Evolutionary conservation across 2,329 filamentous ascomycete genomes (phyloP), one percentile per base, ranked within the genome.

Genomic region (Verticillium zaregamsianum): DNA sequence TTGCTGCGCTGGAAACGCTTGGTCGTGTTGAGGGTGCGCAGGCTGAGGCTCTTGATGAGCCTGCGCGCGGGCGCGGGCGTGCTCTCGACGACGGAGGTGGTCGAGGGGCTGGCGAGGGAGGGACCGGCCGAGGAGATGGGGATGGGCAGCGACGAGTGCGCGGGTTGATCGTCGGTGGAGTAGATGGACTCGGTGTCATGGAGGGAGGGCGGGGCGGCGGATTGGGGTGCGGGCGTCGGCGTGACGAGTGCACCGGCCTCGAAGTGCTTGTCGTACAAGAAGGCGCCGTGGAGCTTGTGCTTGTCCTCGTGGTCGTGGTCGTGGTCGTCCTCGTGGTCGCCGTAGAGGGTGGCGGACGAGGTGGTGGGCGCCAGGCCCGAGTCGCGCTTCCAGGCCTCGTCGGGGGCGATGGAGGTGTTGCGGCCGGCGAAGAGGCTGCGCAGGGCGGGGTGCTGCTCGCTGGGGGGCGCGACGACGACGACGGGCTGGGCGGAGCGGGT

Each of bases 371-470:
- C 80, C 59, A 83, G 77, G 8, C 79, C 82, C 28, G 84, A 87
- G 67, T 87, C 84, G 63, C 85, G 78, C 71, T 84, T 87, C 71
- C 77, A 77, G 63, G 76, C 74, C 63, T 81, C 76, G 15, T 71
- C 66, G 54, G 66, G 66, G 28, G 72, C 68, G 14, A 71, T 65
- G 25, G 54, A 55, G 14, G 25, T 55, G 14, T 33, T n/a, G 20
- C 54, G 68, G 67, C 52, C 74, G 73, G 45, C 35, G 6, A 32
- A 39, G n/a, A 59, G 57, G 45, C 68, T 71, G 62, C 83, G 78
- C 60, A 86, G 76, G 17, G 82, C 80, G 23, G 83, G 83, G 66
- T 86, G 83, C 69, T 84, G 76, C 69, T 85, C 82, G 2, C 73
- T 72, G 12, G 81, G 81, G 49, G 79, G 79, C 45, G 78, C 73